Conservation (phyloP, 139 green algal species). For the Choricystis sp. region DNA sequence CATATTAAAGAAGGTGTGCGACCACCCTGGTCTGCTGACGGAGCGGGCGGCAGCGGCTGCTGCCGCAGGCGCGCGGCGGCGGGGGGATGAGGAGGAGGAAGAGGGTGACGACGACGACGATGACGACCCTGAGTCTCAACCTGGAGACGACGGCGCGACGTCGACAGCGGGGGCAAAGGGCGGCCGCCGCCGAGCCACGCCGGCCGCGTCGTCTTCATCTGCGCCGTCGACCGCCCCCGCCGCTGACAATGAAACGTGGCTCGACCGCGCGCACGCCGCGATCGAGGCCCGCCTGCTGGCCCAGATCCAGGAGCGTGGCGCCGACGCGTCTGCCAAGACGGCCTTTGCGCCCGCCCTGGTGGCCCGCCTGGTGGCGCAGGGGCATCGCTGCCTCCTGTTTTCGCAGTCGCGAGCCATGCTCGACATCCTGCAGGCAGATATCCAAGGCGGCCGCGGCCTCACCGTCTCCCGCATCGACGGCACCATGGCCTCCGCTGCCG, state of each 20-base stretch:
- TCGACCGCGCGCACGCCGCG: not conserved
- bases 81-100: not conserved
- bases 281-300: not conserved
- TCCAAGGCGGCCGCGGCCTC: conserved; percentile 20
- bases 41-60: conserved; percentile 27
- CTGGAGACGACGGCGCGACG: too few relatives aligned
- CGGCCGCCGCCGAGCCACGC: too few relatives aligned
- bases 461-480: conserved; percentile 71
- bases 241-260: not conserved
- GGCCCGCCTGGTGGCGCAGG: conserved; percentile 36
- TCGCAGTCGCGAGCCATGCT: conserved; percentile 70
- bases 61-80: conserved; percentile 4
- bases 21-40: conserved; percentile 77
- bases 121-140: too few relatives aligned
- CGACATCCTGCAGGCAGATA: conserved; percentile 61
- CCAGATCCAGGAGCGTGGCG: not conserved
- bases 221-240: too few relatives aligned
- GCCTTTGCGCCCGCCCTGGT: conserved; percentile 60
- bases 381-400: conserved; percentile 83
- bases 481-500: conserved; percentile 31
- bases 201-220: too few relatives aligned
- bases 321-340: conserved; percentile 62
- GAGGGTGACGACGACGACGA: conserved; percentile 1
- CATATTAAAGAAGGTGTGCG: conserved; percentile 77
- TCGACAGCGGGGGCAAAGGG: too few relatives aligned